Conservation (phyloP, 1,284 basidiomycete species). For the Lentinus polychrous region DNA sequence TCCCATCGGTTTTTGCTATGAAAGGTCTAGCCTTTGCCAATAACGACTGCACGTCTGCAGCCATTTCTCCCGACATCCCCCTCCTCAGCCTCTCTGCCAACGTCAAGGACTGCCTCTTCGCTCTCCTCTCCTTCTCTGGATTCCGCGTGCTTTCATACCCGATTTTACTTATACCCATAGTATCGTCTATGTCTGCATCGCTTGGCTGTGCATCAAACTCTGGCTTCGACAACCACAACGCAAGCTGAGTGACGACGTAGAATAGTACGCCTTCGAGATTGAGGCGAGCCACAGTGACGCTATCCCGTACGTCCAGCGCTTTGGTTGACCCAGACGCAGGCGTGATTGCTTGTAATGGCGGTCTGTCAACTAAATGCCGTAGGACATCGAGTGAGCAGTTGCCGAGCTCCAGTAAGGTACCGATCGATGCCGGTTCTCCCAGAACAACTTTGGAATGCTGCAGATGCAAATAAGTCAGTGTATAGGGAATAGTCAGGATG, state of each 20-base stretch:
- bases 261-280: conserved; percentile 66
- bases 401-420: conserved; percentile 70
- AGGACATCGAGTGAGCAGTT: conserved; percentile 68
- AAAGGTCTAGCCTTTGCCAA: conserved; percentile 58
- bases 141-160: conserved; percentile 13
- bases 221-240: conserved; percentile 65
- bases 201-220: conserved; percentile 43
- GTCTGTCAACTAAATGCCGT: conserved; percentile 50
- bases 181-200: conserved; percentile 35
- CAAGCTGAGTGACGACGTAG: conserved; percentile 75
- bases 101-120: conserved; percentile 36
- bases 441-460: conserved; percentile 79
- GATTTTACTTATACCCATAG: conserved; percentile 13
- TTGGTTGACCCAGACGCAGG: conserved; percentile 30
- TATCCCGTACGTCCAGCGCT: conserved; percentile 51
- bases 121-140: conserved; percentile 35
- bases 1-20: conserved; percentile 45
- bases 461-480: conserved; percentile 3
- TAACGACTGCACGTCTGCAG: conserved; percentile 60
- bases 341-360: conserved; percentile 45
- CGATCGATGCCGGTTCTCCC: conserved; percentile 72
- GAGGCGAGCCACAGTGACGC: conserved; percentile 44
- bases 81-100: conserved; percentile 60
- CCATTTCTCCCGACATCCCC: conserved; percentile 75
- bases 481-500: conserved; percentile 10